phyloP scores from a whole-genome alignment of 2,329 filamentous ascomycete genomes.

The Colletotrichum spaethianum region DNA sequence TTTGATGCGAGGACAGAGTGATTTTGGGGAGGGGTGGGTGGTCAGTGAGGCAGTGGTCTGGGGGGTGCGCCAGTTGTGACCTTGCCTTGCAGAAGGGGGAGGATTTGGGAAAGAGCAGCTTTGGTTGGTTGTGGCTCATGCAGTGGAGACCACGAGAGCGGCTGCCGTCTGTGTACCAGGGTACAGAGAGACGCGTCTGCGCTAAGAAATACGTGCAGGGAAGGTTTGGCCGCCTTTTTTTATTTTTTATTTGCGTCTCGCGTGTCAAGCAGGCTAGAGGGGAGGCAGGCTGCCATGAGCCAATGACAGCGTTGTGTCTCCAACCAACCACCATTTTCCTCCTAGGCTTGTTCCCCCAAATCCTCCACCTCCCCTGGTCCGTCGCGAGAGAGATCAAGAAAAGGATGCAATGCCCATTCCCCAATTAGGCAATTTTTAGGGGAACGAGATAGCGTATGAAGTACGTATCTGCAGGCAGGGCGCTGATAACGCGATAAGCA shows the following conservation, averaged over 20 bases:
- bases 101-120: background rate
- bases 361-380: background rate
- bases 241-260: slow-evolving; percentile 14
- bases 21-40: slow-evolving; percentile 44
- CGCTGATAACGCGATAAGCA: background rate
- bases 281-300: background rate
- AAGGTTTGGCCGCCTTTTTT: slow-evolving; percentile 34
- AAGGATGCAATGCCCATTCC: background rate
- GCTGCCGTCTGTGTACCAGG: slow-evolving; percentile 20
- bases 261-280: background rate
- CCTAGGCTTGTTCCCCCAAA: background rate
- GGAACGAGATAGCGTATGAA: background rate
- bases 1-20: slow-evolving; percentile 54
- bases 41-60: slow-evolving; percentile 16
- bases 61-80: background rate
- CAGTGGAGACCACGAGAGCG: slow-evolving; percentile 2
- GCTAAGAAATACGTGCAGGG: slow-evolving; percentile 40
- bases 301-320: slow-evolving; percentile 10
- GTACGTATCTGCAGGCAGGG: background rate
- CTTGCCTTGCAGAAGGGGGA: slow-evolving; percentile 8
- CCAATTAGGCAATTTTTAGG: slow-evolving; percentile 30
- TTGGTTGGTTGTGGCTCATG: background rate
- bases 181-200: slow-evolving; percentile 40
- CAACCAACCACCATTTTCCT: background rate
- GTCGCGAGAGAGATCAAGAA: background rate